These are phyloP conservation scores for Lentinula sp. DNA, from an alignment of 768 basidiomycete species.

Conservation along the genomic window DNA sequence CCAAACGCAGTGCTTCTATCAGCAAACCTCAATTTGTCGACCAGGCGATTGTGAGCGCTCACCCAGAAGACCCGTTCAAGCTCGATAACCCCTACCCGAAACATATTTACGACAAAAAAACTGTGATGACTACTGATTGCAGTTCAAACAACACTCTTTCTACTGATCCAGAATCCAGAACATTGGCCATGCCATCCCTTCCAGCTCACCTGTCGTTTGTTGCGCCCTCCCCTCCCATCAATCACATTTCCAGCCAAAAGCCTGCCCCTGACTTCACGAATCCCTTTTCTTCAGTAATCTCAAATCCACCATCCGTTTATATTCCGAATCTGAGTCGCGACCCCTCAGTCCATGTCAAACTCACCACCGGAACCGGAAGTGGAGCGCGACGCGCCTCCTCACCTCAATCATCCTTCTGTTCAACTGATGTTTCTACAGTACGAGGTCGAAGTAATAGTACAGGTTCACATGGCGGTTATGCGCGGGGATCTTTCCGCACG, in stretches of 20 bases:
- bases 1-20: not conserved
- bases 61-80: constrained; percentile 1
- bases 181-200: not conserved
- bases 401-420: not conserved
- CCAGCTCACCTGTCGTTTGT: not conserved
- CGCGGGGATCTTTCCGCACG: not conserved
- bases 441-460: not conserved
- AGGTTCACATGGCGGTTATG: not conserved
- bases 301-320: not conserved
- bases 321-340: not conserved
- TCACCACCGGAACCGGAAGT: not conserved
- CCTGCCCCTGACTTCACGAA: not conserved
- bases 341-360: not conserved
- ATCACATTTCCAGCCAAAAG: not conserved
- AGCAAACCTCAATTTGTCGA: not conserved
- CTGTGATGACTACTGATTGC: not conserved
- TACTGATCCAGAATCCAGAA: not conserved
- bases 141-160: not conserved
- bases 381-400: no score
- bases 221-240: not conserved
- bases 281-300: not conserved
- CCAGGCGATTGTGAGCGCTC: not conserved
- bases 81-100: not conserved
- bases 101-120: not conserved
- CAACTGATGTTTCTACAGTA: not conserved